A percentile compares a stretch with the other conserved stretches of the same genome.
Evolutionary conservation across 139 green algal species (phyloP).

Genomic region (Ulvella scutata): DNA sequence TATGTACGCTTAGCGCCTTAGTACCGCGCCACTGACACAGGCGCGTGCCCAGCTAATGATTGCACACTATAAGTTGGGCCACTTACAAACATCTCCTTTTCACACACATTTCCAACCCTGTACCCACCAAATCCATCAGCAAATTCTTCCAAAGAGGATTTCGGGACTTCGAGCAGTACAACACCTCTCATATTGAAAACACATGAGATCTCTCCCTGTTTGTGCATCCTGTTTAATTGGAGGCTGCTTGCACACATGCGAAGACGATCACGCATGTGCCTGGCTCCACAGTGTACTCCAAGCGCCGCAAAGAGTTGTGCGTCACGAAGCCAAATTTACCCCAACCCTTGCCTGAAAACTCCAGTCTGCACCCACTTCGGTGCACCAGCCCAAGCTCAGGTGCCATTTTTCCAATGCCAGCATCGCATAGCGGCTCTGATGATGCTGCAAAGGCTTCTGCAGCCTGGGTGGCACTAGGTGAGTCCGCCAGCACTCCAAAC

Average conservation of each 20-base stretch:
- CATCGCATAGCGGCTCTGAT: not conserved
- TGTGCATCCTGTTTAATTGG: too few species aligned
- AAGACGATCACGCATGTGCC: not conserved
- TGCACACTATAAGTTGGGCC: too few species aligned
- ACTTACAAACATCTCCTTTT: too few species aligned
- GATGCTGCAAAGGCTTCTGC: not conserved
- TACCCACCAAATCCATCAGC: too few species aligned
- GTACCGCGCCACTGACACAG: too few species aligned
- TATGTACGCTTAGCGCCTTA: too few species aligned
- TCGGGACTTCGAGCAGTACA: too few species aligned
- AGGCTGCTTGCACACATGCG: not conserved
- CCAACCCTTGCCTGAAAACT: not conserved
- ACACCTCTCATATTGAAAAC: too few species aligned
- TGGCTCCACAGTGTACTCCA: not conserved
- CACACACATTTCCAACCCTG: too few species aligned
- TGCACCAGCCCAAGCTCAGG: not conserved
- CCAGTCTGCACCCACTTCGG: not conserved
- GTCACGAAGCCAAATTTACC: not conserved
- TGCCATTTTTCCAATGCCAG: not conserved
- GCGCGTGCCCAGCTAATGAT: too few species aligned
- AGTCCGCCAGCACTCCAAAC: not conserved
- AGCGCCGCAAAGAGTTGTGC: not conserved
- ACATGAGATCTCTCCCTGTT: too few species aligned
- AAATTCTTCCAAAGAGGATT: too few species aligned
- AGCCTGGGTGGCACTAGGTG: not conserved